Evolutionary conservation across 1,139 yeast species (phyloP).

Genomic region (Saccharomyces pastorianus): DNA sequence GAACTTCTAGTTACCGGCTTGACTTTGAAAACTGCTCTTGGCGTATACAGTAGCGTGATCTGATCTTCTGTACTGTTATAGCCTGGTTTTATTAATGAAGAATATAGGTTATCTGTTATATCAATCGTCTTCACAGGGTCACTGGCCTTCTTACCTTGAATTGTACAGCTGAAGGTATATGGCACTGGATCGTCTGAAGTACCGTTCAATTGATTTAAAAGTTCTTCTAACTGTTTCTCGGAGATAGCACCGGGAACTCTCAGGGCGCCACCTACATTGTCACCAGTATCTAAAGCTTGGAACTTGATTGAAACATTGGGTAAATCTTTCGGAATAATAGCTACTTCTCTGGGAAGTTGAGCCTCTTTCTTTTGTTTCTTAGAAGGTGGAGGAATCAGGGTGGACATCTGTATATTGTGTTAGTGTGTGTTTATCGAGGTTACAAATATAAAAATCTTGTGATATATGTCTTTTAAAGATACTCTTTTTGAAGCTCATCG

Average conservation of each 20-base stretch:
- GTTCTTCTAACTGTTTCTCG: constrained; percentile 80
- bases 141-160: constrained; percentile 35
- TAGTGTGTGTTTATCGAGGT: background rate
- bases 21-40: constrained; percentile 90
- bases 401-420: constrained; percentile 54
- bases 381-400: constrained; percentile 87
- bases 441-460: background rate
- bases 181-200: constrained; percentile 80
- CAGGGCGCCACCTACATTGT: constrained; percentile 70
- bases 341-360: constrained; percentile 71
- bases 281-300: constrained; percentile 94
- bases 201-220: constrained; percentile 64
- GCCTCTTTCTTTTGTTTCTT: constrained; percentile 82
- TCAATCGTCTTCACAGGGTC: constrained; percentile 46
- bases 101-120: constrained; percentile 66
- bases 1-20: constrained; percentile 85
- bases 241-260: constrained; percentile 88
- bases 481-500: background rate
- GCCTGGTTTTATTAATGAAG: constrained; percentile 78
- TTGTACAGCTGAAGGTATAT: constrained; percentile 67
- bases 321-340: constrained; percentile 64
- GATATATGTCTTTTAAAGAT: background rate
- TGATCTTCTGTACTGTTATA: constrained; percentile 88
- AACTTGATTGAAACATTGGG: constrained; percentile 85
- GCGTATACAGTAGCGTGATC: constrained; percentile 83